Evolutionary conservation across 2,329 filamentous ascomycete species (phyloP).

Genomic region (Fonsecaea nubica): DNA sequence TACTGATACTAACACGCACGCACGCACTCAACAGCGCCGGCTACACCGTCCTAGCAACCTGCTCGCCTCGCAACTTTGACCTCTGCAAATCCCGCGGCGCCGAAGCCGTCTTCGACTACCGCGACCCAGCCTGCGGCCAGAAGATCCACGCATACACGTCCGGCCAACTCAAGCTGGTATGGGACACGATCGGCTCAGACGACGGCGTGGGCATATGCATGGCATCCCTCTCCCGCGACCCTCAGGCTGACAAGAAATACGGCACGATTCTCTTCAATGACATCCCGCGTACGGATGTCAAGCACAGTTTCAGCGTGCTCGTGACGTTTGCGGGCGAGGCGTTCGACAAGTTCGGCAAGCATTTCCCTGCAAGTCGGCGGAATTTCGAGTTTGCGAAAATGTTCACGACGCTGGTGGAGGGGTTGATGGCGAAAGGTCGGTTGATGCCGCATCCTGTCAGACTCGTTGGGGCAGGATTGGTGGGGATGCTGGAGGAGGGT

Average conservation of each 20-base stretch:
- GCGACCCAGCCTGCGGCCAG: constrained; percentile 41
- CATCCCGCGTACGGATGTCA: constrained; percentile 44
- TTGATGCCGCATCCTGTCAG: constrained; percentile 52
- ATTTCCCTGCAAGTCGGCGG: constrained; percentile 40
- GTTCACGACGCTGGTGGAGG: constrained; percentile 50
- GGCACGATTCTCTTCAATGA: constrained; percentile 41
- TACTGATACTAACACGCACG: too few species aligned
- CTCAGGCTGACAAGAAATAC: constrained; percentile 41
- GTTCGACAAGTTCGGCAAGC: constrained; percentile 35
- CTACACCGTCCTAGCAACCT: constrained; percentile 50
- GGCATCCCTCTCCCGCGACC: constrained; percentile 44
- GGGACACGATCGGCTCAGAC: constrained; percentile 47
- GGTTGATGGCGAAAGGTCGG: constrained; percentile 51
- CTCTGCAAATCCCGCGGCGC: constrained; percentile 54
- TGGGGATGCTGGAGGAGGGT: constrained; percentile 54
- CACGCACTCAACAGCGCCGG: constrained; percentile 40
- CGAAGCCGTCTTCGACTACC: constrained; percentile 56
- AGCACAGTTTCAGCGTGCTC: constrained; percentile 42
- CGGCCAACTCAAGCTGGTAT: constrained; percentile 47
- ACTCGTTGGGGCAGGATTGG: constrained; percentile 50
- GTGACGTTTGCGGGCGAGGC: constrained; percentile 46
- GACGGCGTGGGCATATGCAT: constrained; percentile 44
- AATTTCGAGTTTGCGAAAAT: constrained; percentile 52
- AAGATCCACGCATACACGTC: constrained; percentile 45
- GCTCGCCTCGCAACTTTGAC: constrained; percentile 52